Percentiles rank a stretch among this genome's conserved stretches.
These are phyloP conservation scores for Plasmodium vinckei DNA, from an alignment of 169 alveolate genomes.

Conservation along the genomic window DNA sequence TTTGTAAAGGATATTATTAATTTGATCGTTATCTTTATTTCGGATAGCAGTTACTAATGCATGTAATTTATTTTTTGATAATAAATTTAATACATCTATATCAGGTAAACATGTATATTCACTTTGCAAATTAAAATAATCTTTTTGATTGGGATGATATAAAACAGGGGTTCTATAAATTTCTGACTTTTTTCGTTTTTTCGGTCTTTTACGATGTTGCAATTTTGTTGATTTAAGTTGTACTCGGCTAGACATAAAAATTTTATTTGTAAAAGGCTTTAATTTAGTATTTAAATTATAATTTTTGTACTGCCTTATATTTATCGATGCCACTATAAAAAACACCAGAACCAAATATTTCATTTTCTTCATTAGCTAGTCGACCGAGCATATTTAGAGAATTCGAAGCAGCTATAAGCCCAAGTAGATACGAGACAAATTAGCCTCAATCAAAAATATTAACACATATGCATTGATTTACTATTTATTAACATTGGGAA, in stretches of 20 bases:
- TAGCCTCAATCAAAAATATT: neutral
- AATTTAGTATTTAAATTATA: slow-evolving; percentile 32
- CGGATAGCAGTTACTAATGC: slow-evolving; percentile 36
- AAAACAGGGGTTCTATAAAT: slow-evolving; percentile 74
- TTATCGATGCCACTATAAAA: slow-evolving; percentile 13
- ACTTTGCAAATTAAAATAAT: slow-evolving; percentile 68
- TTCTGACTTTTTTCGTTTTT: slow-evolving; percentile 67
- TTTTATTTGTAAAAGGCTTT: slow-evolving; percentile 40
- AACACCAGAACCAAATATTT: slow-evolving; percentile 38
- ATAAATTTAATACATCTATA: slow-evolving; percentile 48
- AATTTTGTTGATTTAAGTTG: slow-evolving; percentile 75
- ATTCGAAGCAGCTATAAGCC: neutral
- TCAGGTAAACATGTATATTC: slow-evolving; percentile 71
- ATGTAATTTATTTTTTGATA: slow-evolving; percentile 45
- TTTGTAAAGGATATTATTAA: slow-evolving; percentile 44
- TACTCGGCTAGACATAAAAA: slow-evolving; percentile 71
- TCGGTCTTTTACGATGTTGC: slow-evolving; percentile 74
- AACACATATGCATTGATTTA: neutral
- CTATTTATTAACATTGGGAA: too few species aligned
- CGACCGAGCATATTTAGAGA: too few species aligned
- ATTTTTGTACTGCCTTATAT: slow-evolving; percentile 33
- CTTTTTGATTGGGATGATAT: slow-evolving; percentile 69
- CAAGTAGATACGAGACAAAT: neutral
- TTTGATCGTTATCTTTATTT: slow-evolving; percentile 57
- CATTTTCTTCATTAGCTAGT: slow-evolving; percentile 10